These are phyloP conservation scores for Phoma sp. DNA, from an alignment of 2,329 filamentous ascomycete species.

Conservation along the genomic window DNA sequence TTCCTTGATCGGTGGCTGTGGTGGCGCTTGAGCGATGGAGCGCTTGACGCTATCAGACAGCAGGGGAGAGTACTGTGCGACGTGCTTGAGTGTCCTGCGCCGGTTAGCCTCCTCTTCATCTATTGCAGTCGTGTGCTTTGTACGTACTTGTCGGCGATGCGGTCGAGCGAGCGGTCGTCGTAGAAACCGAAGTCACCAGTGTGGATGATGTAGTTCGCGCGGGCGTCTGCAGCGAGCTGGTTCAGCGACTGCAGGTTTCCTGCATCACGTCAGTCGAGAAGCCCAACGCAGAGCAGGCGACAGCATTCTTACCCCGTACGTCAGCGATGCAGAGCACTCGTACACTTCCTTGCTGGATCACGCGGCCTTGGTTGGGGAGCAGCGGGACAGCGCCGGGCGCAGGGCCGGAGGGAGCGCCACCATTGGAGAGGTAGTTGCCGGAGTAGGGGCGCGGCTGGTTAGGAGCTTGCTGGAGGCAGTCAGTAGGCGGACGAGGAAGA, in stretches of 20 bases:
- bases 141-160: slow-evolving; percentile 95
- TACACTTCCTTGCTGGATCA: slow-evolving; percentile 57
- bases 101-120: slow-evolving; percentile 22
- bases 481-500: slow-evolving; percentile 25
- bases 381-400: slow-evolving; percentile 55
- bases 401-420: slow-evolving; percentile 51
- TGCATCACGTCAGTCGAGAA: slow-evolving; percentile 51
- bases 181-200: slow-evolving; percentile 99
- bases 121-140: neutral
- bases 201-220: slow-evolving; percentile 97
- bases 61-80: slow-evolving; percentile 96
- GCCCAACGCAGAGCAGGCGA: accelerated
- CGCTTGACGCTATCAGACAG: slow-evolving; percentile 78
- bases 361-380: slow-evolving; percentile 60
- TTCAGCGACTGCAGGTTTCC: slow-evolving; percentile 96
- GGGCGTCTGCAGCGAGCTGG: slow-evolving; percentile 91
- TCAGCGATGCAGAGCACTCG: slow-evolving; percentile 60
- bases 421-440: slow-evolving; percentile 56
- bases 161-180: slow-evolving; percentile 91
- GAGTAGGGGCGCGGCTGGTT: slow-evolving; percentile 59
- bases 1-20: slow-evolving; percentile 75
- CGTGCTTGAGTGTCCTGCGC: slow-evolving; percentile 89
- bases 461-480: slow-evolving; percentile 54
- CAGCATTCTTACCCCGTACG: slow-evolving; percentile 53
- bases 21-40: slow-evolving; percentile 70